Base-by-base conservation (phyloP, 805 yeast species). In the Ogataea angusta region DNA sequence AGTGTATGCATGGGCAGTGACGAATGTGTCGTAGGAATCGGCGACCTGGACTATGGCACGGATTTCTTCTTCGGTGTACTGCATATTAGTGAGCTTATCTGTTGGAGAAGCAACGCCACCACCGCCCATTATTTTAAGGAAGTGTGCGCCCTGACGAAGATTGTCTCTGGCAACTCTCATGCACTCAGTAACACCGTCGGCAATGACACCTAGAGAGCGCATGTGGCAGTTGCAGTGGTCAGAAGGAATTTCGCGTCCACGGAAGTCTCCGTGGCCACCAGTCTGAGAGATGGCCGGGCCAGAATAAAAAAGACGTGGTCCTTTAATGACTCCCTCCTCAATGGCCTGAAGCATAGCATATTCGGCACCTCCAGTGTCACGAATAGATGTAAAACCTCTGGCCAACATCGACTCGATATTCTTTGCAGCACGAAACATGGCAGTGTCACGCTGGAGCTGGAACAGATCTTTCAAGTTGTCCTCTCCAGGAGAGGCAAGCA, bases 21-120 rank as follows among this genome's bases (percentile, higher is more conserved):
- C 62, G 41, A 45, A 55, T 7, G 62, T 53, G 22, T 50, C 54
- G 30, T 54, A 56, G 13, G 53, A 42, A 12, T 51, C 39, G 2
- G 63, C 62, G 19, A 56, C 60, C 25, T 46, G 41, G 10, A 52
- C 59, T 22, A 59, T 48, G 10, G 60, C 53, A 35, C 47, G 50
- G 16, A 59, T 48, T 44, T 59, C 62, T 17, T 51, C 60, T 10
- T 49, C 53, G 10, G 55, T 49, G 40, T 47, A 59, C 38, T 56
- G 61, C 14, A 52, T 35, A 35, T 57, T 52, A 12, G 49, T 42
- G n/a, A 56, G 43, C 29, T 49, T 45, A 40, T 56, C 61, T 10
- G 57, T 47, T 23, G 62, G 62, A 6, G 62, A 58, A 9, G 59
- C 60, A 29, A 58, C 62, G 25, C 62, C 61, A 19, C 63, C 63